These are phyloP conservation scores for Fagus sylvatica DNA, from an alignment of 306 rosid species.

Conservation along the genomic window DNA sequence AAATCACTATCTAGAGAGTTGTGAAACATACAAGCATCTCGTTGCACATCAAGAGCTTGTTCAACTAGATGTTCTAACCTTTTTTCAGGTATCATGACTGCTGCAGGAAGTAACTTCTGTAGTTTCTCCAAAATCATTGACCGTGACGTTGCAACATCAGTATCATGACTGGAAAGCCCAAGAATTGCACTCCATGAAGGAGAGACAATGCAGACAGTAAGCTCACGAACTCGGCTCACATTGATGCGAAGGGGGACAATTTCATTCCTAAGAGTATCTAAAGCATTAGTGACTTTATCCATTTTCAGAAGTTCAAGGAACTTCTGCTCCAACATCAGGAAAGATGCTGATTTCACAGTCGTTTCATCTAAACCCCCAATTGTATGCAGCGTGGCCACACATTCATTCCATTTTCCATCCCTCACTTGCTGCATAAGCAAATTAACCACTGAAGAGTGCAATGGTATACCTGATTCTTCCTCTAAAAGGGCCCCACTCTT, in stretches of 20 bases:
- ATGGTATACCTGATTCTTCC: slow-evolving; percentile 32
- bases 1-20: slow-evolving; percentile 16
- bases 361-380: slow-evolving; percentile 15
- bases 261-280: slow-evolving; percentile 26
- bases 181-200: slow-evolving; percentile 1
- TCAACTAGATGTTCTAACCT: slow-evolving; percentile 30
- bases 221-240: slow-evolving; percentile 11
- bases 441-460: slow-evolving; percentile 7
- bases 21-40: slow-evolving; percentile 26
- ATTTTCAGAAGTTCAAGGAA: slow-evolving; percentile 25
- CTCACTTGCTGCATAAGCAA: slow-evolving; percentile 23
- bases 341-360: slow-evolving; percentile 15
- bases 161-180: slow-evolving; percentile 12
- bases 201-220: slow-evolving; percentile 12
- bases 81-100: slow-evolving; percentile 19
- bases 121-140: slow-evolving; percentile 22
- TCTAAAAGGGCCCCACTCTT: slow-evolving; percentile 28
- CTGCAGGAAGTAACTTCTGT: slow-evolving; percentile 24
- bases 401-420: slow-evolving; percentile 28
- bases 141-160: slow-evolving; percentile 15
- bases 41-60: slow-evolving; percentile 27
- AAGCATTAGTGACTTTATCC: slow-evolving; percentile 19
- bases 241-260: slow-evolving; percentile 25
- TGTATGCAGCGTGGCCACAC: slow-evolving; percentile 11
- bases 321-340: slow-evolving; percentile 24